phyloP scores from a whole-genome alignment of 768 basidiomycete genomes.

The Heimioporus sp. region DNA sequence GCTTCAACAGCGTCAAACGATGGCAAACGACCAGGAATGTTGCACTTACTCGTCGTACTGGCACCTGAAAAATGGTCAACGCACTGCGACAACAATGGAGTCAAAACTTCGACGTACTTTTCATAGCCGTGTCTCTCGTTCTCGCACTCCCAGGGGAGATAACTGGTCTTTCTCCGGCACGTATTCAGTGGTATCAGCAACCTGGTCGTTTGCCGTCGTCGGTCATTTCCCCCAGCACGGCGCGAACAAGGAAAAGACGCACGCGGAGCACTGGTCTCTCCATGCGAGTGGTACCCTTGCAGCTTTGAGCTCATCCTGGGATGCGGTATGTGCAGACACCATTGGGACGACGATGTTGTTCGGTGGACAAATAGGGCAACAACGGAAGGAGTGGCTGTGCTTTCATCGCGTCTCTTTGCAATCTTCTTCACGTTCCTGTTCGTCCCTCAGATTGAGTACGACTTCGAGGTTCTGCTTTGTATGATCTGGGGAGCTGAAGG shows the following conservation, averaged over 20 bases:
- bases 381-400: conserved; percentile 21
- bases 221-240: background rate
- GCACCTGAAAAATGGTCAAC: conserved; percentile 51
- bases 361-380: background rate
- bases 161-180: conserved; percentile 75
- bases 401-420: too few species aligned
- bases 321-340: conserved; percentile 76
- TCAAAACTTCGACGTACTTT: conserved; percentile 48
- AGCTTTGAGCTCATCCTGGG: conserved; percentile 77
- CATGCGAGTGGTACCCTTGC: conserved; percentile 75
- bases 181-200: conserved; percentile 84
- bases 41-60: conserved; percentile 89
- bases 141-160: conserved; percentile 93
- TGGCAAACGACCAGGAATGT: background rate
- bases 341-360: conserved; percentile 34
- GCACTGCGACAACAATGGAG: background rate
- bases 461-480: too few species aligned
- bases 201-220: conserved; percentile 37
- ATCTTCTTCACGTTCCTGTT: too few species aligned
- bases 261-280: conserved; percentile 93
- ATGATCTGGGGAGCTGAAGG: too few species aligned
- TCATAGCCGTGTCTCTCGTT: conserved; percentile 85
- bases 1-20: conserved; percentile 37
- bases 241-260: too few species aligned
- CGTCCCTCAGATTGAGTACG: too few species aligned